Evolutionary conservation across 2,329 filamentous ascomycete genomes (phyloP).

Genomic region (Aspergillus brunneoviolaceus): DNA sequence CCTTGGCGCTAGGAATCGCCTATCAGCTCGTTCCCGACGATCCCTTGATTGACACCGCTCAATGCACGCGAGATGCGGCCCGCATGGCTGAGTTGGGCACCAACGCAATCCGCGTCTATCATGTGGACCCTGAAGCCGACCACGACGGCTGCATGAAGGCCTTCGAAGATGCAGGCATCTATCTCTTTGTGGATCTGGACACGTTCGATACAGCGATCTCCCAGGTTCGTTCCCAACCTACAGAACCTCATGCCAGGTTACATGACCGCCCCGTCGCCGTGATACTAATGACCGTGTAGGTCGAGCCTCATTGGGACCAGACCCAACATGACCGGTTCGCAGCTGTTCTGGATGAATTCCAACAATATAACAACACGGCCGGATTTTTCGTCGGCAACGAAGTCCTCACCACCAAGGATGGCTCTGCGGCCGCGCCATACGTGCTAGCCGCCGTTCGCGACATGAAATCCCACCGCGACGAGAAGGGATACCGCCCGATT

Average conservation of each 20-base stretch:
- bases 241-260: neutral
- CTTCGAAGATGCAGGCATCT: conserved; percentile 78
- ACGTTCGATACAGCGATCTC: conserved; percentile 48
- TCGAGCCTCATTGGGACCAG: conserved; percentile 67
- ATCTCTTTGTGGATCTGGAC: conserved; percentile 77
- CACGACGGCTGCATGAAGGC: conserved; percentile 79
- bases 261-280: neutral
- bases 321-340: conserved; percentile 68
- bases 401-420: conserved; percentile 57
- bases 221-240: conserved; percentile 31
- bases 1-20: conserved; percentile 60
- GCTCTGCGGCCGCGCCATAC: conserved; percentile 70
- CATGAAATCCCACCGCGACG: conserved; percentile 76
- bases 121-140: conserved; percentile 70
- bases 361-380: conserved; percentile 73
- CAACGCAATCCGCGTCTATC: conserved; percentile 85
- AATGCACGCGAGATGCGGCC: conserved; percentile 72
- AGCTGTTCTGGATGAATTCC: conserved; percentile 74
- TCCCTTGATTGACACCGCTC: conserved; percentile 71
- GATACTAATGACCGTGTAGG: conserved; percentile 40
- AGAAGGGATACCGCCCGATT: conserved; percentile 74
- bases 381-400: conserved; percentile 90
- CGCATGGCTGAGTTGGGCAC: conserved; percentile 79
- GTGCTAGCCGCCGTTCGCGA: conserved; percentile 80
- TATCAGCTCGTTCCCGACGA: conserved; percentile 69